These are phyloP conservation scores for Juglanconis sp. DNA, from an alignment of 2,329 filamentous ascomycete species.

Conservation along the genomic window DNA sequence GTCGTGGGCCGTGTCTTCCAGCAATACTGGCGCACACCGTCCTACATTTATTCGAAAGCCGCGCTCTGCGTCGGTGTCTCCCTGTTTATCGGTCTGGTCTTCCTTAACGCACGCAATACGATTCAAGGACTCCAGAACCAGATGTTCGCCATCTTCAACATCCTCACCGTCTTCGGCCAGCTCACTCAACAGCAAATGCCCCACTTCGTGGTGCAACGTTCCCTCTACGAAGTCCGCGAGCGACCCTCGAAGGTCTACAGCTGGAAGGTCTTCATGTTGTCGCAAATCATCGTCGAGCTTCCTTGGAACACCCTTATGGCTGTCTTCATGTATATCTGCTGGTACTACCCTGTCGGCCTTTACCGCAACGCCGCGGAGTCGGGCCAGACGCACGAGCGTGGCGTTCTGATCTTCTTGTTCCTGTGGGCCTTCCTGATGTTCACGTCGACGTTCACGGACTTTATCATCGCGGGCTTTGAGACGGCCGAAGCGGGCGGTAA, in stretches of 20 bases:
- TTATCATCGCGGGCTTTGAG: conserved; percentile 62
- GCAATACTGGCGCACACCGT: conserved; percentile 70
- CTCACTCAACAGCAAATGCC: conserved; percentile 67
- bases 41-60: conserved; percentile 69
- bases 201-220: conserved; percentile 65
- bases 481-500: conserved; percentile 66
- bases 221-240: conserved; percentile 68
- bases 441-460: conserved; percentile 63
- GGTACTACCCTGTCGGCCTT: conserved; percentile 69
- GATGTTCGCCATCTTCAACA: conserved; percentile 68
- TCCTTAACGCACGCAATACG: conserved; percentile 57
- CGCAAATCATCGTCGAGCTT: conserved; percentile 66
- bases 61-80: conserved; percentile 50
- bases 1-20: conserved; percentile 63
- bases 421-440: conserved; percentile 65
- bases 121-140: conserved; percentile 69
- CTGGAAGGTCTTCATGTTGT: conserved; percentile 66
- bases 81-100: conserved; percentile 69
- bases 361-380: conserved; percentile 55
- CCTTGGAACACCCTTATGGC: conserved; percentile 67
- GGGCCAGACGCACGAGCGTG: conserved; percentile 51
- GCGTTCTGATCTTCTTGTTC: conserved; percentile 65
- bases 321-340: conserved; percentile 62
- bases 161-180: conserved; percentile 66
- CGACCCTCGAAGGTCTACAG: conserved; percentile 66